Base-by-base conservation (phyloP, 306 rosid species). In the Cicer bijugum region DNA sequence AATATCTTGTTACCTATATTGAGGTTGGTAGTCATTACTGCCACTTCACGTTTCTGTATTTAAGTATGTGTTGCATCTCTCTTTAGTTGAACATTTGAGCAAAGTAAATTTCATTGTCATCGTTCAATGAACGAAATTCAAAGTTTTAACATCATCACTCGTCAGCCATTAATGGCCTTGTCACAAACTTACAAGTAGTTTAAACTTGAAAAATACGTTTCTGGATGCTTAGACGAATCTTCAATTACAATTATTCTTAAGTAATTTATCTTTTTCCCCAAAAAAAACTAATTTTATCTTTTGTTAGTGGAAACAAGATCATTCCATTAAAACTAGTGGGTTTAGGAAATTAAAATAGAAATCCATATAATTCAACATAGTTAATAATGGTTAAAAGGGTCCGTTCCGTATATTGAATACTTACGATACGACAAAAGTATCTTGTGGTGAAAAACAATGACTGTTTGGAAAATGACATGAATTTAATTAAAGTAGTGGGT, bases 21-120 rank as follows among this genome's bases (percentile, higher is more conserved):
- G 51, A 64, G 35, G 45, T 12, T 35, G 44, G 70, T 57, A 35
- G 38, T 14, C 51, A 58, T 67, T 68, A 61, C 74, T 45, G 53
- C 47, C 35, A 6, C 51, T 64, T 44, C 37, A 64, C 43, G 51
- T 23, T 60, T 78, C 61, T 19, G 66, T 70, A 20, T 53, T 11
- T 62, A 40, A 33, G 76, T 35, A 48, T 62, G 35, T 12, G 33
- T 2, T 57, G 6, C 28, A 64, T 64, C 68, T 33, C 4, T 52
- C 59, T 66, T 66, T 53, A 19, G 45, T 35, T 51, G 70, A 39
- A 12, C 20, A 17, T 28, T 19, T 28, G 33, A 3, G 33, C 33
- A 28, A 3, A 28, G 4, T 28, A 9, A 12, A 17, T 14, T 17
- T 70, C 64, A 53, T 38, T 17, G 1, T 70, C 40, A 9, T 17